Evolutionary conservation across 2,329 filamentous ascomycete species (phyloP).

Genomic region (Aspergillus brunneoviolaceus): DNA sequence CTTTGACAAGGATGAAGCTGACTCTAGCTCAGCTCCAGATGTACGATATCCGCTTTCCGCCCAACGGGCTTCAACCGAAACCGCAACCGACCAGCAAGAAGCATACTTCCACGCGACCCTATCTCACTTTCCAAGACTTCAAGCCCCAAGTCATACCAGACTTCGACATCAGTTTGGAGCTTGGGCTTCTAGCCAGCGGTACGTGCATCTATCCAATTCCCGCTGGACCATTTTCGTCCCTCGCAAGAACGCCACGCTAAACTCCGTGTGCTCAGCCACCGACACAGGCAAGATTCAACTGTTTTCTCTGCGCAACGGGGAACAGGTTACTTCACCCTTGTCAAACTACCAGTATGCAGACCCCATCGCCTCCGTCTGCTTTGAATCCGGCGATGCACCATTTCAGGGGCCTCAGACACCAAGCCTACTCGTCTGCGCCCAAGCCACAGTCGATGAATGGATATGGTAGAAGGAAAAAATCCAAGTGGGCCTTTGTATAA

Average conservation of each 20-base stretch:
- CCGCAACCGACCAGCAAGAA: conserved; percentile 28
- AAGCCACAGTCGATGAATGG: conserved; percentile 39
- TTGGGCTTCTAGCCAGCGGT: conserved; percentile 42
- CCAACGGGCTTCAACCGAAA: conserved; percentile 27
- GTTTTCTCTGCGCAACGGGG: conserved; percentile 40
- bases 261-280: conserved; percentile 25
- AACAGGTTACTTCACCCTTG: conserved; percentile 31
- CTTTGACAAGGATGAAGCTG: background rate
- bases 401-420: conserved; percentile 31
- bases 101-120: conserved; percentile 35
- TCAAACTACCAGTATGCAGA: conserved; percentile 25
- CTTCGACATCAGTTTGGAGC: conserved; percentile 39
- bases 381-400: conserved; percentile 30
- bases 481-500: background rate
- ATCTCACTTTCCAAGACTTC: conserved; percentile 38
- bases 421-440: conserved; percentile 35
- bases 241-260: background rate
- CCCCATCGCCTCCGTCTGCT: conserved; percentile 32
- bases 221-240: background rate
- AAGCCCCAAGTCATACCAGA: conserved; percentile 27
- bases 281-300: conserved; percentile 36
- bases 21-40: conserved; percentile 35
- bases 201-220: conserved; percentile 4
- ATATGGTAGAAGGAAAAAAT: conserved; percentile 28
- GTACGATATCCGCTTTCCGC: conserved; percentile 42